Evolutionary conservation across 768 basidiomycete genomes (phyloP).

Genomic region (Boletus subparvulus): DNA sequence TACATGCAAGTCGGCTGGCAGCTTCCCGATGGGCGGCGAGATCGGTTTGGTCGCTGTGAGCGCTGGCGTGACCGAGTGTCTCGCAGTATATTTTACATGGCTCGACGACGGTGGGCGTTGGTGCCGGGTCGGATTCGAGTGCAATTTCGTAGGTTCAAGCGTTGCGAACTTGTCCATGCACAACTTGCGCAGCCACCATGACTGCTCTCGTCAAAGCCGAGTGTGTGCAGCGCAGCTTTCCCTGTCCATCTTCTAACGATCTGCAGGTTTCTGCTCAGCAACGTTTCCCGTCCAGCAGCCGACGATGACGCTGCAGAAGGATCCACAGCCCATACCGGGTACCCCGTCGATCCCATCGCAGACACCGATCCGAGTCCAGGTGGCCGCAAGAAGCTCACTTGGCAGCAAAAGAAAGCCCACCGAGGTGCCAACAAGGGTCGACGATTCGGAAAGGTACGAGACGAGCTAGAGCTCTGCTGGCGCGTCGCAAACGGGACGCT

Average conservation of each 20-base stretch:
- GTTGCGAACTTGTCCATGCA: slow-evolving; percentile 85
- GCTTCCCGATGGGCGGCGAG: slow-evolving; percentile 60
- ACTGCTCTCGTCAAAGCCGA: slow-evolving; percentile 55
- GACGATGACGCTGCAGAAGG: slow-evolving; percentile 71
- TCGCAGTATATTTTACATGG: slow-evolving; percentile 18
- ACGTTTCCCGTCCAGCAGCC: slow-evolving; percentile 26
- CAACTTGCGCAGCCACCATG: slow-evolving; percentile 14
- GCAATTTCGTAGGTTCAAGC: slow-evolving; percentile 70
- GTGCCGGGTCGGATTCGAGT: slow-evolving; percentile 36
- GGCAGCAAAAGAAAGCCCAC: slow-evolving; percentile 70
- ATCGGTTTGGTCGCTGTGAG: slow-evolving; percentile 28
- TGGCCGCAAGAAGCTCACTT: slow-evolving; percentile 45
- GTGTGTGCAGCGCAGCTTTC: slow-evolving; percentile 31
- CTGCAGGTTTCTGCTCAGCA: slow-evolving; percentile 42
- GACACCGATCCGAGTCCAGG: slow-evolving; percentile 30
- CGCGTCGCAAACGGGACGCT: slow-evolving; percentile 64
- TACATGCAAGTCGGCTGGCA: slow-evolving; percentile 77
- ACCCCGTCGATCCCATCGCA: slow-evolving; percentile 30
- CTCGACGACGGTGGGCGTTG: slow-evolving; percentile 15
- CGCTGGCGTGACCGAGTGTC: slow-evolving; percentile 3
- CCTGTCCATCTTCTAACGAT: neutral
- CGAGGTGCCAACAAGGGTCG: slow-evolving; percentile 84
- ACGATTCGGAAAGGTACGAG: slow-evolving; percentile 72
- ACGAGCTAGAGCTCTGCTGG: slow-evolving; percentile 84
- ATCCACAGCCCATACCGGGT: slow-evolving; percentile 36